phyloP scores from a whole-genome alignment of 78 protist genomes.

The Capsaspora owczarzaki region DNA sequence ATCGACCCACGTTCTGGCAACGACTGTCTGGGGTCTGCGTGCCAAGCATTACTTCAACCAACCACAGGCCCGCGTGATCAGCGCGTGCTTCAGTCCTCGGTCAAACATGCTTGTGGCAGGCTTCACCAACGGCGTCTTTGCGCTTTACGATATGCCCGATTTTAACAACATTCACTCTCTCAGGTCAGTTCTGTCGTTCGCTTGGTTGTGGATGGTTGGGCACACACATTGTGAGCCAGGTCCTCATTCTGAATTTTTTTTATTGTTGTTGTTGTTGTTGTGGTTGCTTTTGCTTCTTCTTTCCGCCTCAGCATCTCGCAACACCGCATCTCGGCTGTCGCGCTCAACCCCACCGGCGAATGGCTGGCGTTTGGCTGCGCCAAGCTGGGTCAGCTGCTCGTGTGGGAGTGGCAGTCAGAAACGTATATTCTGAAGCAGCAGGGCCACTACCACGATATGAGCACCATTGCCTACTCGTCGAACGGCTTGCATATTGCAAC shows the following conservation, averaged over 20 bases:
- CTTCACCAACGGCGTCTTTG: slow-evolving; percentile 64
- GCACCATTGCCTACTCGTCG: slow-evolving; percentile 63
- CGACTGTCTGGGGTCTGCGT: background rate
- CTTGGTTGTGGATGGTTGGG: background rate
- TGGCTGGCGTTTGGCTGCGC: slow-evolving; percentile 86
- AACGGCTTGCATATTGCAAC: slow-evolving; percentile 76
- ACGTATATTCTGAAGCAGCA: slow-evolving; percentile 65
- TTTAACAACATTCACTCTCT: slow-evolving; percentile 53
- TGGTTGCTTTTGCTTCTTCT: background rate
- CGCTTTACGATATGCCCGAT: slow-evolving; percentile 57
- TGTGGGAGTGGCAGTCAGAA: slow-evolving; percentile 95
- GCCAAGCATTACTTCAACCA: slow-evolving; percentile 24
- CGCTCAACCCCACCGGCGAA: slow-evolving; percentile 74
- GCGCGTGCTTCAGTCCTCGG: slow-evolving; percentile 23
- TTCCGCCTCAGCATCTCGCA: slow-evolving; percentile 1
- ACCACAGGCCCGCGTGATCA: slow-evolving; percentile 14
- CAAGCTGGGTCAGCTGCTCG: slow-evolving; percentile 77
- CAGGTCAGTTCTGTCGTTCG: background rate
- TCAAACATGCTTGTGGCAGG: slow-evolving; percentile 59
- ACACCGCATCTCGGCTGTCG: slow-evolving; percentile 31
- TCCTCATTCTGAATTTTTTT: background rate
- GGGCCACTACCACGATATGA: slow-evolving; percentile 63
- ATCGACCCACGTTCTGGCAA: no score
- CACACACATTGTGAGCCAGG: no score
- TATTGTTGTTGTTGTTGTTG: background rate